Percentiles rank a stretch among this genome's conserved stretches.
These are phyloP conservation scores for Drosera capensis DNA, from an alignment of 148 eudicot genomes.

Conservation along the genomic window DNA sequence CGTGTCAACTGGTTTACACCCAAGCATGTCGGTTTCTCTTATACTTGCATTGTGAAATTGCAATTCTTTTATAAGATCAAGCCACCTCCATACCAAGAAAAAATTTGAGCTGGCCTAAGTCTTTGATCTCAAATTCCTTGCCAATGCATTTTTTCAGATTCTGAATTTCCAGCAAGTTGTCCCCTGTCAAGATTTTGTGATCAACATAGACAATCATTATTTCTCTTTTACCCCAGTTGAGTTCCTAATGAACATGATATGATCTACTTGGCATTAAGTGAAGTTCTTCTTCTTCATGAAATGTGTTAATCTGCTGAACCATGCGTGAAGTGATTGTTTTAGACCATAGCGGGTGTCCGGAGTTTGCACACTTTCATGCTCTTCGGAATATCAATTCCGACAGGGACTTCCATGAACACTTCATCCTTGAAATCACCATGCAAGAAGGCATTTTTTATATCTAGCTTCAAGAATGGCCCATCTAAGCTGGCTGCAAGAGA, in stretches of 20 bases:
- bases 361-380: not conserved
- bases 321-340: too few relatives aligned
- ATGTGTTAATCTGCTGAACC: too few relatives aligned
- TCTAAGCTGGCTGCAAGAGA: not conserved
- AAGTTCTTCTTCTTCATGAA: not conserved
- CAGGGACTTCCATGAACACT: not conserved
- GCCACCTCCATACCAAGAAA: not conserved
- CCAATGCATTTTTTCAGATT: too few relatives aligned
- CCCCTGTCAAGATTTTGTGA: not conserved
- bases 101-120: not conserved
- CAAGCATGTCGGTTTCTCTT: not conserved
- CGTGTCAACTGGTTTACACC: not conserved
- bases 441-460: not conserved
- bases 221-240: not conserved
- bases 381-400: not conserved
- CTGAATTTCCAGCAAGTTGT: not conserved
- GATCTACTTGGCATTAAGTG: not conserved
- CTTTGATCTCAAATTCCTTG: too few relatives aligned
- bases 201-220: not conserved
- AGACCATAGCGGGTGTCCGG: not conserved
- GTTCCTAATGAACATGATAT: not conserved
- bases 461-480: not conserved
- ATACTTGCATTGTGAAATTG: not conserved
- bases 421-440: not conserved
- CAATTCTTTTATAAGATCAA: not conserved